A percentile compares a stretch with the other conserved stretches of the same genome.
Evolutionary conservation across 805 yeast genomes (phyloP).

Genomic region (Wickerhamomyces rabaulensis): DNA sequence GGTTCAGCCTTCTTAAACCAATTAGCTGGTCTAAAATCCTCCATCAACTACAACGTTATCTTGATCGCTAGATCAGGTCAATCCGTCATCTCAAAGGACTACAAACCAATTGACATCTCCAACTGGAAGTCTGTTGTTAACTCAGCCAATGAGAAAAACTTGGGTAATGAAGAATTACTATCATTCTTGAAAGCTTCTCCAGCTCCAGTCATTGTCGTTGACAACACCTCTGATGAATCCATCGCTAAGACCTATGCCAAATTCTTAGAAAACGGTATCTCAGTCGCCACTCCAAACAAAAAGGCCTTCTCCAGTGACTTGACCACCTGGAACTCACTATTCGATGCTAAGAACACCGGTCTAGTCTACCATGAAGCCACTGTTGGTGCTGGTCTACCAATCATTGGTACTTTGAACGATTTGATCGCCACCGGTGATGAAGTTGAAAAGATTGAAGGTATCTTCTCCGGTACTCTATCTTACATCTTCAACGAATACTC

Average conservation of each 20-base stretch:
- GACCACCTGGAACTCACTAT: conserved; percentile 71
- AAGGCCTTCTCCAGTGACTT: conserved; percentile 88
- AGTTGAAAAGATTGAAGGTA: conserved; percentile 89
- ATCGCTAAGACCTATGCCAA: conserved; percentile 75
- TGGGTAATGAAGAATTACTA: conserved; percentile 54
- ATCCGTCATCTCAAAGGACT: conserved; percentile 65
- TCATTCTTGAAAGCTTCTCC: conserved; percentile 61
- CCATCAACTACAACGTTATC: conserved; percentile 70
- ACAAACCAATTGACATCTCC: conserved; percentile 61
- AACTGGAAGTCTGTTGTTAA: conserved; percentile 48
- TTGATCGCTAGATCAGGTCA: conserved; percentile 71
- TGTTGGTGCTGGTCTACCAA: conserved; percentile 97
- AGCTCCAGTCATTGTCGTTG: conserved; percentile 77
- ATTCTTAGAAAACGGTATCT: conserved; percentile 71
- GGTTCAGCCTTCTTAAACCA: conserved; percentile 90
- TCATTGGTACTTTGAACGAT: conserved; percentile 84
- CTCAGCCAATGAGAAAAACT: conserved; percentile 38
- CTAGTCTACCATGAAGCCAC: conserved; percentile 97
- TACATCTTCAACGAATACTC: conserved; percentile 94
- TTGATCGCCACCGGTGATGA: conserved; percentile 90
- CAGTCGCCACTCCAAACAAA: conserved; percentile 97
- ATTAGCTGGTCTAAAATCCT: conserved; percentile 52
- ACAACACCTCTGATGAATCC: conserved; percentile 84
- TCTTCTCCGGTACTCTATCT: conserved; percentile 92
- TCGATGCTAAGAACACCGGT: conserved; percentile 46